Evolutionary conservation across 257 asterid species (phyloP), one percentile per base, ranked within the genome.

Genomic region (Nemophila menziesii): DNA sequence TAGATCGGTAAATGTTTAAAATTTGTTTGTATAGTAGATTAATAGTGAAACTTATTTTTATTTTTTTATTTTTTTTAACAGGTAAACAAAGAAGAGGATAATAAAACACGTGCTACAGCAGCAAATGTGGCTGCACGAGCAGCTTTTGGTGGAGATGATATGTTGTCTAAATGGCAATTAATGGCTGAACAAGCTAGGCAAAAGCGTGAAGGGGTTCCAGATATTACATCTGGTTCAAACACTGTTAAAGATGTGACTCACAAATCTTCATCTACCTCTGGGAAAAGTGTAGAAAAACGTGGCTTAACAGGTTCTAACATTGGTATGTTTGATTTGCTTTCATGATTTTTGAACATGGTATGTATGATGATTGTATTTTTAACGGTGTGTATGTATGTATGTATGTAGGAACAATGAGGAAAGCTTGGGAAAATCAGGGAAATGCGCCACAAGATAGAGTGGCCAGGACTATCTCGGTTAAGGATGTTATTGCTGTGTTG

Each of bases 101-200:
- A 84, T 53, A 89, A 89, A 69, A 89, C 84, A 96, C 92, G 94
- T 0, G 54, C 98, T 4, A 89, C 92, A 19, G 98, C 98, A 48
- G 96, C 98, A 49, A 89, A 89, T 71, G 95, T 85, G 39, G 96
- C 98, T 58, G 96, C 84, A 39, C 72, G 96, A 76, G 93, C 87
- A 62, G 98, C 98, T 55, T 86, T 77, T 13, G 98, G 98, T 47
- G 96, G 78, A 47, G 82, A 79, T 44, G 98, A 89, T 69, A 78
- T 80, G 90, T 58, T 79, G 38, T 84, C 92, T 3, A 84, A 79
- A 56, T 89, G 98, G 98, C 93, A 84, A 62, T 66, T 68, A 48
- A 85, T 89, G 98, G 78, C 80, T 40, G 94, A 79, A 52, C 66
- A 65, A 67, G 92, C 90, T 49, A 78, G 74, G 67, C 96, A 86